These are phyloP conservation scores for Oropetium thomaeum DNA, from an alignment of 176 grass and related monocot species.

Conservation along the genomic window DNA sequence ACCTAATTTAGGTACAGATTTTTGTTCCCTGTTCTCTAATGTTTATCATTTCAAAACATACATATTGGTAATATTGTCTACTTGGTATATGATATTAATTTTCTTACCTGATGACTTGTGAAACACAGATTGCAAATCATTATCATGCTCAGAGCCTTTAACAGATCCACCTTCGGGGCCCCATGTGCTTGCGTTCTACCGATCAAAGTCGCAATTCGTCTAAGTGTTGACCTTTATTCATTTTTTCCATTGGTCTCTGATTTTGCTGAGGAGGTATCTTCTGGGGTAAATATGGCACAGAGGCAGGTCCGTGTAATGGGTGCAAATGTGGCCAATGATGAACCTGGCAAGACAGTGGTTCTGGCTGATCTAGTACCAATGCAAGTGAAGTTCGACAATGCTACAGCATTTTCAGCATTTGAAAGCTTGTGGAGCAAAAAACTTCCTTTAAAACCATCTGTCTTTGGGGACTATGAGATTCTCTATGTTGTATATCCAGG, in stretches of 20 bases:
- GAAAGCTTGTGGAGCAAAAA: constrained; percentile 85
- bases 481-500: constrained; percentile 98
- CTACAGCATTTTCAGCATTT: constrained; percentile 65
- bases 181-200: constrained; percentile 92
- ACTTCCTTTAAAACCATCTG: constrained; percentile 53
- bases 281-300: constrained; percentile 67
- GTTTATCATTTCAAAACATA: constrained; percentile 5
- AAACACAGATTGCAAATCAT: constrained; percentile 76
- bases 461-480: constrained; percentile 79
- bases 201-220: constrained; percentile 86
- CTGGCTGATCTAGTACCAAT: constrained; percentile 81
- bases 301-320: constrained; percentile 93
- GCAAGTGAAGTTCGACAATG: constrained; percentile 68
- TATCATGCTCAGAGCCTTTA: constrained; percentile 75
- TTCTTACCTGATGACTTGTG: constrained; percentile 19
- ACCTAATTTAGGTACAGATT: constrained; percentile 70
- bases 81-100: background rate
- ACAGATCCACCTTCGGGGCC: constrained; percentile 64
- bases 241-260: constrained; percentile 94
- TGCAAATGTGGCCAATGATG: constrained; percentile 83
- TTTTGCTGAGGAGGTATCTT: constrained; percentile 76
- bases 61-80: background rate
- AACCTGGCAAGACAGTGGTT: constrained; percentile 77
- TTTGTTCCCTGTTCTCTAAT: background rate
- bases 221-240: constrained; percentile 71